phyloP scores from a whole-genome alignment of 139 green algal genomes.

The Tetradesmus lagerheimii region DNA sequence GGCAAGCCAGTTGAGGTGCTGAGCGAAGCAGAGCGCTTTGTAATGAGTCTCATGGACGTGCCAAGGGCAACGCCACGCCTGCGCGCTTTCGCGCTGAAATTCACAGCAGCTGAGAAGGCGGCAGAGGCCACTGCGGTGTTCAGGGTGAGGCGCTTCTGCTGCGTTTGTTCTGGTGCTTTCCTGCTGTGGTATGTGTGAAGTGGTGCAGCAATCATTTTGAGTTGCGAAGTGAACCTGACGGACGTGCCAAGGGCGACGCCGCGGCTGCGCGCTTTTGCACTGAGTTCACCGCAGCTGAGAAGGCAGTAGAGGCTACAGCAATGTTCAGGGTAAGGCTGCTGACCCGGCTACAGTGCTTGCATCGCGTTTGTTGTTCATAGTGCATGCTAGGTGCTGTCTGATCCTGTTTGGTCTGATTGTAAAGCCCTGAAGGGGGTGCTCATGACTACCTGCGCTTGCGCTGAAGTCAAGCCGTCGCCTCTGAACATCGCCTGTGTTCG shows the following conservation, averaged over 20 bases:
- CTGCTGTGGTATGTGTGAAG: no score
- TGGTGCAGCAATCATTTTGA: no score
- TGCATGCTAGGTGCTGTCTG: no score
- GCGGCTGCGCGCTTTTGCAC: constrained; percentile 22
- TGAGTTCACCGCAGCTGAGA: constrained; percentile 56
- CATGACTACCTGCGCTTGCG: no score
- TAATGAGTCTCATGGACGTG: constrained; percentile 53
- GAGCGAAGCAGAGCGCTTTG: constrained; percentile 50
- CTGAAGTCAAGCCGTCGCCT: no score
- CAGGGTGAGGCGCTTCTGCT: not conserved
- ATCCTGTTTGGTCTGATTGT: no score
- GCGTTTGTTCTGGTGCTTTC: no score
- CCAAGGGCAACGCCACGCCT: constrained; percentile 51
- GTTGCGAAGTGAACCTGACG: constrained; percentile 57
- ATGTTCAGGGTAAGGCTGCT: no score
- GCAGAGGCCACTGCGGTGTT: constrained; percentile 37
- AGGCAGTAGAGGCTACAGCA: constrained; percentile 33
- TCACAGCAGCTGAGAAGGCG: constrained; percentile 52
- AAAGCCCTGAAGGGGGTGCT: no score
- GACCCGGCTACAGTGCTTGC: no score
- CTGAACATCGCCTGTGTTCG: no score
- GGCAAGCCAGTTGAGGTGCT: constrained; percentile 54
- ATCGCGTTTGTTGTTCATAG: no score
- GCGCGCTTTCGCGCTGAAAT: constrained; percentile 55
- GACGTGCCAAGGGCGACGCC: constrained; percentile 49